Conservation (phyloP, 2,329 filamentous ascomycete species). For the Trematosphaeria pertusa region DNA sequence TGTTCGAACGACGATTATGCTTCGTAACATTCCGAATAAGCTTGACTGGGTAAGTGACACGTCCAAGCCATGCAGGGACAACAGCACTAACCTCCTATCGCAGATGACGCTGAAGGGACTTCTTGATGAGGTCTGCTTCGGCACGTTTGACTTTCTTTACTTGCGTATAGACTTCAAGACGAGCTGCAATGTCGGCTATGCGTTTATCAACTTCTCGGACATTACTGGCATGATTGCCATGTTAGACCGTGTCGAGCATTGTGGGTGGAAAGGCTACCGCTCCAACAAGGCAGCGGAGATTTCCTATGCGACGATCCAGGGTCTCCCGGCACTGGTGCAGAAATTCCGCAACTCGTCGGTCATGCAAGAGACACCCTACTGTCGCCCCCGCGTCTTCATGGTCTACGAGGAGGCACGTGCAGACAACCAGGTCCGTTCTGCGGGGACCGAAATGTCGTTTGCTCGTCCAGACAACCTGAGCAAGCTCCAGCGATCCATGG, state of each 20-base stretch:
- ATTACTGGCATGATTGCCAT: conserved; percentile 52
- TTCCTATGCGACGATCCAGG: conserved; percentile 97
- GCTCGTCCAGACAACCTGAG: conserved; percentile 82
- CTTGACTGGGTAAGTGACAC: conserved; percentile 65
- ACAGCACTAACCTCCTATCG: conserved; percentile 19
- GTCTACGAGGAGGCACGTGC: conserved; percentile 55
- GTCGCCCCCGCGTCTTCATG: conserved; percentile 75
- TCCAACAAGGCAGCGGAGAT: conserved; percentile 87
- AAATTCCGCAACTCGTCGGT: conserved; percentile 98
- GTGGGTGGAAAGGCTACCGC: conserved; percentile 75
- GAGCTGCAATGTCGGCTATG: conserved; percentile 81
- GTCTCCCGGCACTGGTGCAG: conserved; percentile 85
- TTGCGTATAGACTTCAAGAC: conserved; percentile 73
- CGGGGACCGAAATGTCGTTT: conserved; percentile 77
- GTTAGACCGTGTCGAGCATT: conserved; percentile 38
- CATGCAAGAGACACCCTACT: conserved; percentile 84
- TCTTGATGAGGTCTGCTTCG: conserved; percentile 78
- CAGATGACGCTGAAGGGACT: conserved; percentile 69
- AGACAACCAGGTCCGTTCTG: conserved; percentile 50
- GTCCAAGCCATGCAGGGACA: neutral
- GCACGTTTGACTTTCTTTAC: conserved; percentile 94
- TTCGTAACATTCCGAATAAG: conserved; percentile 93
- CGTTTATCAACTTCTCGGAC: conserved; percentile 93
- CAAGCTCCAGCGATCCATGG: conserved; percentile 85
- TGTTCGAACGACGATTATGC: conserved; percentile 74